Evolutionary conservation across 2,329 filamentous ascomycete species (phyloP).

Genomic region (Epichloe gansuensis): DNA sequence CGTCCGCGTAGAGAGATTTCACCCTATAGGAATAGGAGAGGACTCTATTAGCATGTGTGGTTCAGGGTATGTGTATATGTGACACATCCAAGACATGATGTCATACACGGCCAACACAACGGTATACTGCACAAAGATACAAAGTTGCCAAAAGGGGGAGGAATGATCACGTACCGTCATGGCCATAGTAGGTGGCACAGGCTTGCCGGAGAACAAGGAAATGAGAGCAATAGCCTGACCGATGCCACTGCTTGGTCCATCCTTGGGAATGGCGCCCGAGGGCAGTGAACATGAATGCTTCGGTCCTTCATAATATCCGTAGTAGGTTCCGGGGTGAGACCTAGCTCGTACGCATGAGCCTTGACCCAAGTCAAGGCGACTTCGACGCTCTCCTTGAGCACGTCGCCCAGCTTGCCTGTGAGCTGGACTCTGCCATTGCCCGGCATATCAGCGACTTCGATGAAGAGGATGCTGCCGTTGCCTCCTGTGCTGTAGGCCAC

Average conservation of each 20-base stretch:
- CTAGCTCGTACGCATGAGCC: slow-evolving; percentile 83
- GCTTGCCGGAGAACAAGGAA: slow-evolving; percentile 73
- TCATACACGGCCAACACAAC: neutral
- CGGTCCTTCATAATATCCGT: slow-evolving; percentile 95
- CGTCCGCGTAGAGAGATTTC: slow-evolving; percentile 73
- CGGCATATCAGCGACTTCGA: slow-evolving; percentile 96
- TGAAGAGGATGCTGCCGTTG: slow-evolving; percentile 94
- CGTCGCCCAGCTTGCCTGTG: slow-evolving; percentile 90
- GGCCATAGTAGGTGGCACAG: slow-evolving; percentile 81
- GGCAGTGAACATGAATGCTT: slow-evolving; percentile 92
- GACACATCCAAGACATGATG: neutral
- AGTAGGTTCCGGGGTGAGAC: slow-evolving; percentile 64
- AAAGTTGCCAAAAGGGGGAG: neutral
- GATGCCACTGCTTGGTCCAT: slow-evolving; percentile 76
- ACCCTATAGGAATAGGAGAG: slow-evolving; percentile 28
- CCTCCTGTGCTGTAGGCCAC: slow-evolving; percentile 89
- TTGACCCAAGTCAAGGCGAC: slow-evolving; percentile 97
- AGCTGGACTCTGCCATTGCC: slow-evolving; percentile 85
- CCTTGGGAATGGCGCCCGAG: slow-evolving; percentile 88
- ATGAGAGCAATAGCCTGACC: slow-evolving; percentile 91
- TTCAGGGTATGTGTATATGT: neutral
- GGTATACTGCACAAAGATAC: neutral
- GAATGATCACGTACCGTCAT: slow-evolving; percentile 59
- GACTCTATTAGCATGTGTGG: neutral
- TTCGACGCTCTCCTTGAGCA: slow-evolving; percentile 93